Conservation (phyloP, 352 stramenopile genomes). For the Globisporangium middletonii region DNA sequence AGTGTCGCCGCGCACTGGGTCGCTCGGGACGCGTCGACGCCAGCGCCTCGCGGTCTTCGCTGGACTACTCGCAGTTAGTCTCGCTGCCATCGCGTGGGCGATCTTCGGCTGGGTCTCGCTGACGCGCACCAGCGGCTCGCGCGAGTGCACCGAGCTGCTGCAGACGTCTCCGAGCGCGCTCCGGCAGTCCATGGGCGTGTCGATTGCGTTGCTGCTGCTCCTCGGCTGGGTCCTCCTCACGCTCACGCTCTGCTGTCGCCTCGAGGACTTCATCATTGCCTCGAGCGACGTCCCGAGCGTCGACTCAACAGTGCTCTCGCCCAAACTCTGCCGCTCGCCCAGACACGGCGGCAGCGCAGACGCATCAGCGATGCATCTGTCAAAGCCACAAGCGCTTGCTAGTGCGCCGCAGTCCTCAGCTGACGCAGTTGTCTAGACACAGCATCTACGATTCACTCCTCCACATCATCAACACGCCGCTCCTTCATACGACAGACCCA, state of each 20-base stretch:
- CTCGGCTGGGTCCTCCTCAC: slow-evolving; percentile 29
- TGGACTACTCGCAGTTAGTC: slow-evolving; percentile 9
- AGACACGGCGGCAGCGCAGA: neutral
- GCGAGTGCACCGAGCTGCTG: neutral
- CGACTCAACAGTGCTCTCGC: slow-evolving; percentile 32
- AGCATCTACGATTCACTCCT: no score
- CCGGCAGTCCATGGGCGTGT: slow-evolving; percentile 14
- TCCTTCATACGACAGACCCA: no score
- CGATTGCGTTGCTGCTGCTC: slow-evolving; percentile 25
- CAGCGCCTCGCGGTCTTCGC: slow-evolving; percentile 14
- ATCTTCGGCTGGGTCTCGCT: slow-evolving; percentile 18
- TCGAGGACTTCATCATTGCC: slow-evolving; percentile 45
- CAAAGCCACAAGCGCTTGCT: no score
- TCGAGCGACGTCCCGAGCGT: slow-evolving; percentile 19
- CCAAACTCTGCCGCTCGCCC: slow-evolving; percentile 11
- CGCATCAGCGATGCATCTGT: neutral
- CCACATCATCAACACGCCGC: no score
- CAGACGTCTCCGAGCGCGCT: neutral
- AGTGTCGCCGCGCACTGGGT: neutral
- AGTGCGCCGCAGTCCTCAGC: no score
- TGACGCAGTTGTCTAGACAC: no score
- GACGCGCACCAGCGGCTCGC: neutral
- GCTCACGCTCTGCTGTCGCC: slow-evolving; percentile 44
- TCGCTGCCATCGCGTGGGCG: slow-evolving; percentile 20
- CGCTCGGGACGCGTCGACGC: neutral